Evolutionary conservation across 805 yeast species (phyloP).

Genomic region (Yamadazyma takamatsuzukensis): DNA sequence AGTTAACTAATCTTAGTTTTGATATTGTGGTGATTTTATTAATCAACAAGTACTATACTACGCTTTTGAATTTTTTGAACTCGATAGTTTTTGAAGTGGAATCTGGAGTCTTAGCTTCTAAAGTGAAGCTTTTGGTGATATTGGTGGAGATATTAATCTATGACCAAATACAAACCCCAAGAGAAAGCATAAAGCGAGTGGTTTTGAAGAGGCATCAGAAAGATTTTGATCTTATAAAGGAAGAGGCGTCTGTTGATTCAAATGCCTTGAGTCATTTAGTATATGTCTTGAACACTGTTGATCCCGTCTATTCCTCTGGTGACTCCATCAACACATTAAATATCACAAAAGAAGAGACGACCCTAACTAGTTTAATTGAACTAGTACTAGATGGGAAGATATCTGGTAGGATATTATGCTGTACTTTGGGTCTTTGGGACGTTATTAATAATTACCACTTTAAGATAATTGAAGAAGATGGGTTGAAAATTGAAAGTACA

Average conservation of each 20-base stretch:
- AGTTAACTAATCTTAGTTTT: slow-evolving; percentile 29
- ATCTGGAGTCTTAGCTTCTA: background rate
- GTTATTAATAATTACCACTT: slow-evolving; percentile 17
- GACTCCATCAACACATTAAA: background rate
- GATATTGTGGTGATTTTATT: slow-evolving; percentile 27
- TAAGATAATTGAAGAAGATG: slow-evolving; percentile 8
- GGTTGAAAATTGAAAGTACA: slow-evolving; percentile 2
- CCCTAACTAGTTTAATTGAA: slow-evolving; percentile 13
- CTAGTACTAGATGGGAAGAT: slow-evolving; percentile 17
- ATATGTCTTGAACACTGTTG: slow-evolving; percentile 6
- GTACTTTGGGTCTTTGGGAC: slow-evolving; percentile 36
- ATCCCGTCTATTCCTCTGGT: slow-evolving; percentile 5
- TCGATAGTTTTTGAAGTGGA: slow-evolving; percentile 11
- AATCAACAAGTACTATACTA: slow-evolving; percentile 26
- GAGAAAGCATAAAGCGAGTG: background rate
- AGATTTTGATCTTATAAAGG: too few species aligned
- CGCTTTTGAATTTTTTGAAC: slow-evolving; percentile 24
- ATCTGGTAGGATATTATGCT: slow-evolving; percentile 29
- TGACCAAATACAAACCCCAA: slow-evolving; percentile 2
- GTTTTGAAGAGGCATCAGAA: background rate
- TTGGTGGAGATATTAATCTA: slow-evolving; percentile 3
- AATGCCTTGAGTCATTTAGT: slow-evolving; percentile 1
- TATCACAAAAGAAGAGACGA: slow-evolving; percentile 3
- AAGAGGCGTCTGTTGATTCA: background rate
- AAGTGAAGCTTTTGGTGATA: slow-evolving; percentile 2